phyloP scores from a whole-genome alignment of 176 grass and related monocot species.

The Oryza punctata region DNA sequence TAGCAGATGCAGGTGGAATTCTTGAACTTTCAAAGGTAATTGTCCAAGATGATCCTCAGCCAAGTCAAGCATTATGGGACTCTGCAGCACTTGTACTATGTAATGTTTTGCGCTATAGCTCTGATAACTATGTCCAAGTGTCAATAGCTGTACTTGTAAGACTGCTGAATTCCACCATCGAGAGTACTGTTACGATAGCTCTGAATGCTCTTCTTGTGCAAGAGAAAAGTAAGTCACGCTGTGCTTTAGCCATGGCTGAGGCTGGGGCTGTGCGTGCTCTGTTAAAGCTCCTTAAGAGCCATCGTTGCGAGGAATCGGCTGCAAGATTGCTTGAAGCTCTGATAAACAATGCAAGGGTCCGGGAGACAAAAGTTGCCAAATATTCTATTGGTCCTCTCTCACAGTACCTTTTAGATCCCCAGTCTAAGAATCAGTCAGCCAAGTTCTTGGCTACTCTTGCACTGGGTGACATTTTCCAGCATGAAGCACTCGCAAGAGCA shows the following conservation, averaged over 20 bases:
- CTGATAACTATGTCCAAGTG: slow-evolving; percentile 88
- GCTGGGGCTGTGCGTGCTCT: slow-evolving; percentile 87
- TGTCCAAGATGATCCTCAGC: slow-evolving; percentile 88
- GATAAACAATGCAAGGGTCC: slow-evolving; percentile 90
- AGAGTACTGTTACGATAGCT: slow-evolving; percentile 88
- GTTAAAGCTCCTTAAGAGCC: slow-evolving; percentile 77
- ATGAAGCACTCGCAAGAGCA: slow-evolving; percentile 85
- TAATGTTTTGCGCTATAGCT: slow-evolving; percentile 87
- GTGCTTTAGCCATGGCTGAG: slow-evolving; percentile 85
- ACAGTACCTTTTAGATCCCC: slow-evolving; percentile 89
- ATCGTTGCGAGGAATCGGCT: slow-evolving; percentile 85
- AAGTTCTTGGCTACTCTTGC: slow-evolving; percentile 92
- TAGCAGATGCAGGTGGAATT: slow-evolving; percentile 93
- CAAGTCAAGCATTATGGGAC: slow-evolving; percentile 91
- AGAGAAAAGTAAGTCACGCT: slow-evolving; percentile 80
- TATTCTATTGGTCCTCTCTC: slow-evolving; percentile 85
- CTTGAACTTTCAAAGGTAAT: slow-evolving; percentile 98
- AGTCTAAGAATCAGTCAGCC: slow-evolving; percentile 77
- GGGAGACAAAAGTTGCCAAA: slow-evolving; percentile 89
- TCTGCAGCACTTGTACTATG: slow-evolving; percentile 93
- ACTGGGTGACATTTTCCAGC: slow-evolving; percentile 96
- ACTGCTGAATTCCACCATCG: slow-evolving; percentile 70
- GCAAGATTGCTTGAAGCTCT: slow-evolving; percentile 90
- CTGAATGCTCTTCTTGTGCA: slow-evolving; percentile 91
- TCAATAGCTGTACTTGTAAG: slow-evolving; percentile 93